A percentile compares a stretch with the other conserved stretches of the same genome.
phyloP scores from a whole-genome alignment of 352 stramenopile genomes.

The Phytopythium montanum region DNA sequence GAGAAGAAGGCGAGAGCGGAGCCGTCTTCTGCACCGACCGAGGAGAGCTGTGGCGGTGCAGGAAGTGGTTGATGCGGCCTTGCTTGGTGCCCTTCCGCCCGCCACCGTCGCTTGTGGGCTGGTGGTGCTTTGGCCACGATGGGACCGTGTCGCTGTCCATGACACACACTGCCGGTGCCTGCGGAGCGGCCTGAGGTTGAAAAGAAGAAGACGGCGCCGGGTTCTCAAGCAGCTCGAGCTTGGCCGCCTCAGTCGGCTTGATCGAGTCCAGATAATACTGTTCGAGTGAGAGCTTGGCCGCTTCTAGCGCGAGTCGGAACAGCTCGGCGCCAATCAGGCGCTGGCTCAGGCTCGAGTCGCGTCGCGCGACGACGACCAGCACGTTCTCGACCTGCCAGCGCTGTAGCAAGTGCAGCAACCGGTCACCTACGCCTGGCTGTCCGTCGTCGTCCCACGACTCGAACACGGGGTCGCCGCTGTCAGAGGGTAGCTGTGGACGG shows the following conservation, averaged over 20 bases:
- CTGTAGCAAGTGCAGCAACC: conserved; percentile 76
- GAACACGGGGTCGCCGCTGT: conserved; percentile 23
- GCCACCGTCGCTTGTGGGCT: conserved; percentile 49
- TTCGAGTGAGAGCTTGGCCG: conserved; percentile 72
- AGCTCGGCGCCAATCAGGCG: conserved; percentile 59
- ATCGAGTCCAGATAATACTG: conserved; percentile 60
- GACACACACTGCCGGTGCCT: conserved; percentile 31
- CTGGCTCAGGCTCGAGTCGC: conserved; percentile 61
- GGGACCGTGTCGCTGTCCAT: conserved; percentile 57
- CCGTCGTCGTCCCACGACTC: conserved; percentile 57
- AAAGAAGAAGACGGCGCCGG: conserved; percentile 9
- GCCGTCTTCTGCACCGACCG: conserved; percentile 1
- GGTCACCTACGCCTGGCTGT: conserved; percentile 55
- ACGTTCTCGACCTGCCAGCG: conserved; percentile 80
- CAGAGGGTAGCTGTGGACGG: conserved; percentile 6
- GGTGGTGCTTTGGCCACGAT: conserved; percentile 54
- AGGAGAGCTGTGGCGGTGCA: conserved; percentile 15
- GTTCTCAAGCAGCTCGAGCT: conserved; percentile 38
- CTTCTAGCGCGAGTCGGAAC: conserved; percentile 66
- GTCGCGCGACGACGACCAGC: conserved; percentile 53
- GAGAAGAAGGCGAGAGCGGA: background rate
- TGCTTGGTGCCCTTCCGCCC: conserved; percentile 47
- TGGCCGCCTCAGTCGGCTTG: conserved; percentile 40
- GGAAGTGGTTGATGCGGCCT: conserved; percentile 69
- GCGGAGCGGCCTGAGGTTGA: conserved; percentile 3